A percentile compares a stretch with the other conserved stretches of the same genome.
Conservation (phyloP, 2,329 filamentous ascomycete species). For the Aspergillus versicolor region DNA sequence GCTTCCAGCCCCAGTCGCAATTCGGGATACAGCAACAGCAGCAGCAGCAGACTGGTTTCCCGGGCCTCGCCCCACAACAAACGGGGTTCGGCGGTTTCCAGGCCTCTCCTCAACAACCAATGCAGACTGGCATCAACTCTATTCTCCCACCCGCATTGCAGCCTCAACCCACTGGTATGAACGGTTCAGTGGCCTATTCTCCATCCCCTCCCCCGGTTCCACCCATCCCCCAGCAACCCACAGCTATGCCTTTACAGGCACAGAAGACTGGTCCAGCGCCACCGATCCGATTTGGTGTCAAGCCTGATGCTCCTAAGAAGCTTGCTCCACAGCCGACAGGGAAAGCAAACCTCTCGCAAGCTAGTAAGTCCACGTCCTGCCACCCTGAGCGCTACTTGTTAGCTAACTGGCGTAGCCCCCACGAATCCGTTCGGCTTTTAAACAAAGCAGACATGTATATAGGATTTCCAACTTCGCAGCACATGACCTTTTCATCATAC, state of each 20-base stretch:
- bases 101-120: constrained; percentile 50
- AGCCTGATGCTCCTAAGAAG: constrained; percentile 68
- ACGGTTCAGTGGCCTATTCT: constrained; percentile 51
- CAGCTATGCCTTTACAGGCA: constrained; percentile 64
- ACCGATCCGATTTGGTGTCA: constrained; percentile 83
- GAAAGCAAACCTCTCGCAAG: constrained; percentile 86
- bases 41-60: constrained; percentile 48
- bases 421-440: constrained; percentile 72
- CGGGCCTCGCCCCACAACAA: constrained; percentile 50
- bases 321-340: constrained; percentile 84
- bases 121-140: constrained; percentile 48
- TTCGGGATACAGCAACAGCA: constrained; percentile 50
- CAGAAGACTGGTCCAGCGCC: constrained; percentile 86
- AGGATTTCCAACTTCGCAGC: constrained; percentile 21
- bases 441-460: constrained; percentile 27
- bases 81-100: constrained; percentile 52
- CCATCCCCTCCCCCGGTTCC: constrained; percentile 55
- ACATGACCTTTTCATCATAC: constrained; percentile 25
- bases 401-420: constrained; percentile 50
- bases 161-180: constrained; percentile 51
- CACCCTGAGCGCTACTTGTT: neutral
- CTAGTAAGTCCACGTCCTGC: constrained; percentile 69
- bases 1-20: constrained; percentile 45
- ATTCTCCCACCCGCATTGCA: constrained; percentile 55
- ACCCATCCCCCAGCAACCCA: constrained; percentile 58